phyloP scores from a whole-genome alignment of 2,329 filamentous ascomycete genomes.

The Talaromyces rugulosus region DNA sequence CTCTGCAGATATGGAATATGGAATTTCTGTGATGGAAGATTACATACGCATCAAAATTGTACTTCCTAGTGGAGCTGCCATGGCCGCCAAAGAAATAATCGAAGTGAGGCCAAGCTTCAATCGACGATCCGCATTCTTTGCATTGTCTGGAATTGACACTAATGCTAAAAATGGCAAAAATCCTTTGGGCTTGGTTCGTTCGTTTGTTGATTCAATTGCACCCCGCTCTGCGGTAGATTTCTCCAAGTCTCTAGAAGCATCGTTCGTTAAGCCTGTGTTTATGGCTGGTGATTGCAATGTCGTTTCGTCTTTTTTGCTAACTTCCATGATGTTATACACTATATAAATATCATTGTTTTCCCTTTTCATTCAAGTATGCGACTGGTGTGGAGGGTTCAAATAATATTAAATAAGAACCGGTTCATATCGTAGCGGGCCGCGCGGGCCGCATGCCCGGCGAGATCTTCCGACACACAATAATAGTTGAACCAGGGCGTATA shows the following conservation, averaged over 20 bases:
- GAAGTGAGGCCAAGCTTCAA: slow-evolving; percentile 84
- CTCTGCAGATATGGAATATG: neutral
- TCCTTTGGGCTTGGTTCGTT: neutral
- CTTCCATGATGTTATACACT: neutral
- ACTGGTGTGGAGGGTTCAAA: neutral
- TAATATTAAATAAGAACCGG: neutral
- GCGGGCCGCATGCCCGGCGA: neutral
- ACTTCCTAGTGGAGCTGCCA: slow-evolving; percentile 76
- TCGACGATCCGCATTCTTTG: slow-evolving; percentile 66
- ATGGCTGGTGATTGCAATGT: neutral
- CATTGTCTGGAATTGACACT: neutral
- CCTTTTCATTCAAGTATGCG: neutral
- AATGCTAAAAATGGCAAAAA: neutral
- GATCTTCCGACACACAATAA: neutral
- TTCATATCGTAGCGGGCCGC: neutral
- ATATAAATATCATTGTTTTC: neutral
- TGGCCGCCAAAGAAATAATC: slow-evolving; percentile 72
- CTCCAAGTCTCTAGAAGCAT: neutral
- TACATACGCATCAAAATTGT: slow-evolving; percentile 65
- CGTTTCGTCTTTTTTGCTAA: neutral
- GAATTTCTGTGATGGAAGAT: neutral
- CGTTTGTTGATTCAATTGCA: neutral
- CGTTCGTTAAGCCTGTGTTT: neutral
- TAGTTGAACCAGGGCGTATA: neutral
- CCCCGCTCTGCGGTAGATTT: neutral